Base-by-base conservation (phyloP, 768 basidiomycete genomes). In the Kwoniella sp. region DNA sequence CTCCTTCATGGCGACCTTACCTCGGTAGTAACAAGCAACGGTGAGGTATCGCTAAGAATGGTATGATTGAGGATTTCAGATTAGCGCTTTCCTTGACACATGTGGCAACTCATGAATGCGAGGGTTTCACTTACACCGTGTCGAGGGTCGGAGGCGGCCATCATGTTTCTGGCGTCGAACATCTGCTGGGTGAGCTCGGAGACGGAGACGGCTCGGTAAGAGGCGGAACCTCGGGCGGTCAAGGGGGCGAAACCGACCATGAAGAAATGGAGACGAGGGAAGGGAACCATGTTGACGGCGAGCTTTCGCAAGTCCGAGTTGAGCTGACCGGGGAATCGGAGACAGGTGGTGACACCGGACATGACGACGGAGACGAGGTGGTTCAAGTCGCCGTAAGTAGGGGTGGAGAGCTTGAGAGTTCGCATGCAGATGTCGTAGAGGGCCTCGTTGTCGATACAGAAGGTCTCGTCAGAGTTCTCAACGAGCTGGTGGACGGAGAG, bases 381-480 rank as follows among this genome's bases (percentile, higher is more conserved):
- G 86, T 98, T 98, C 69, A 98, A 89, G 81, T 98, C 93, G 72
- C 93, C 95, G 81, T 97, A 96, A 1, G 93, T 93, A 34, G 96
- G 96, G 54, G 92, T 91, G 52, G 89, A 87, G 70, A 98, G 88
- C 85, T 99, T 98, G 80, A 99, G 86, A 30, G 96, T 98, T 79
- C 92, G 87, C 88, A 96, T 93, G 84, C 94, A 97, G 79, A 99
- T 99, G 79, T 98, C 96, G 83, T 98, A 96, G 30, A 99, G 89
- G 29, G 95, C 96, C 82, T 98, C 95, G 82, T 98, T 98, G 81
- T 98, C 95, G 81, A 99, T 98, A 83, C 95, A 98, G 91, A 98
- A 98, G 20, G 96, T 98, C 84, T 96, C 93, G 79, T 98, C 95
- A 37, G 95, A 97, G 86, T 98, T 98, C 84, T 98, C 96, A 58